Conservation (phyloP, 106 monocot species). For the Apostasia shenzhenica region DNA sequence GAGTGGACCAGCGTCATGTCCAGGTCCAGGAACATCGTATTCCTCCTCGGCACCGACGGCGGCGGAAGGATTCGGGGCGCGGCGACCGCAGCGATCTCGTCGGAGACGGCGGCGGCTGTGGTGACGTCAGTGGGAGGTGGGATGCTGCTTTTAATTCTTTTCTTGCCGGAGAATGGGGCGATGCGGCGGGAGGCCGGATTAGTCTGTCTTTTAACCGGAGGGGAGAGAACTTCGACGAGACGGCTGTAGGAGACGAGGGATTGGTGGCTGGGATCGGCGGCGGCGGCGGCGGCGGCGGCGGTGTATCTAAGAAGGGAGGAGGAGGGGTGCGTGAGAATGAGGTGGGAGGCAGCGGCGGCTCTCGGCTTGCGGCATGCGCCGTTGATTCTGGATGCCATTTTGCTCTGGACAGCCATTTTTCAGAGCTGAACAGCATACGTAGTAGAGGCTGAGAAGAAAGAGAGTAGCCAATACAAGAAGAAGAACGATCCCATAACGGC, state of each 20-base stretch:
- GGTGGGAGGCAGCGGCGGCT: too few species aligned
- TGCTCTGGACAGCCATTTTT: too few species aligned
- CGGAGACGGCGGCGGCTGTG: too few species aligned
- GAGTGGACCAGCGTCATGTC: conserved; percentile 93
- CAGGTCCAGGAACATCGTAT: conserved; percentile 78
- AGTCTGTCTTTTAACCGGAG: conserved; percentile 11
- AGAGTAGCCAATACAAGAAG: too few species aligned
- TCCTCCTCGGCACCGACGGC: conserved; percentile 16
- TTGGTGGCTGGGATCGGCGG: conserved; percentile 24
- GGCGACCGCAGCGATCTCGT: not conserved
- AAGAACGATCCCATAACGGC: too few species aligned
- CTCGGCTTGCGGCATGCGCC: too few species aligned
- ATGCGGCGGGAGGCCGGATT: conserved; percentile 49
- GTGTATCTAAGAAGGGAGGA: conserved; percentile 16
- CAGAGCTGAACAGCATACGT: too few species aligned
- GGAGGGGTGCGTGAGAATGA: conserved; percentile 1
- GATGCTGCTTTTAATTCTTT: too few species aligned
- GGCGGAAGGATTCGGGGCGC: conserved; percentile 4
- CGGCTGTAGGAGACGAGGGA: conserved; percentile 69
- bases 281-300: conserved; percentile 31
- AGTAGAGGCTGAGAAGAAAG: too few species aligned
- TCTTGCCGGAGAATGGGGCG: not conserved
- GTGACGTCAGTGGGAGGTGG: too few species aligned
- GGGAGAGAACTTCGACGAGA: conserved; percentile 39
- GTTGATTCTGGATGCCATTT: too few species aligned